Conservation (phyloP, 495 filamentous ascomycete species). For the Hapsidospora chrysogenum region DNA sequence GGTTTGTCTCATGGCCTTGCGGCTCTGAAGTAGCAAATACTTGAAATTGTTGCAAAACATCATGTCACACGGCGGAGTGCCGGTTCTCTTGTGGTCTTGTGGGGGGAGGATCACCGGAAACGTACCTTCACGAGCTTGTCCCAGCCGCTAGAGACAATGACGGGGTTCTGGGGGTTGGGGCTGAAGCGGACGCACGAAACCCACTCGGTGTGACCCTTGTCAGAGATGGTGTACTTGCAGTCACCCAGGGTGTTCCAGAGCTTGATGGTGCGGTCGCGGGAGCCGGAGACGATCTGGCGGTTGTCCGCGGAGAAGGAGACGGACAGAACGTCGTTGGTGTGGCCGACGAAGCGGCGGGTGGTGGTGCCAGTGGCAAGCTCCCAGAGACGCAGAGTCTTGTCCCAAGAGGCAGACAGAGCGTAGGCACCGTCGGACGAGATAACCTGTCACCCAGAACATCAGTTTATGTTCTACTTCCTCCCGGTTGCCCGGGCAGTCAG, state of each 20-base stretch:
- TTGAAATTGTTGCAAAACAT: slow-evolving; percentile 78
- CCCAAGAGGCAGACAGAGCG: slow-evolving; percentile 96
- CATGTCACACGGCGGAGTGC: slow-evolving; percentile 40
- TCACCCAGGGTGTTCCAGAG: slow-evolving; percentile 99
- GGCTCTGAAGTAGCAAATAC: slow-evolving; percentile 99
- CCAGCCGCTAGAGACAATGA: slow-evolving; percentile 98
- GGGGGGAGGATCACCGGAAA: background rate
- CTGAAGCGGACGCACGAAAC: slow-evolving; percentile 98
- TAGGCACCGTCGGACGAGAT: slow-evolving; percentile 99
- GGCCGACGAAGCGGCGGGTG: slow-evolving; percentile 94
- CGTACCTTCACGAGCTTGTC: slow-evolving; percentile 99
- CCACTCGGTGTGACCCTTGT: slow-evolving; percentile 99
- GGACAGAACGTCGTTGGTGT: slow-evolving; percentile 98
- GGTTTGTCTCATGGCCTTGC: slow-evolving; percentile 90
- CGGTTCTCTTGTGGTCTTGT: too few species aligned
- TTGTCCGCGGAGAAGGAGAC: slow-evolving; percentile 99
- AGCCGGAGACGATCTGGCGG: slow-evolving; percentile 98
- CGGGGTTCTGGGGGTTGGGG: slow-evolving; percentile 99
- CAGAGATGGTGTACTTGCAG: slow-evolving; percentile 99
- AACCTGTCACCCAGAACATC: slow-evolving; percentile 39
- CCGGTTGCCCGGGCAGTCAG: slow-evolving; percentile 6
- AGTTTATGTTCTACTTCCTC: slow-evolving; percentile 5
- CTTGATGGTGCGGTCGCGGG: slow-evolving; percentile 97
- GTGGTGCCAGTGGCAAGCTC: slow-evolving; percentile 92
- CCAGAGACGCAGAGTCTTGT: slow-evolving; percentile 99